Conservation (phyloP, 345 rosid genomes). For the Eucalyptus paniculata region DNA sequence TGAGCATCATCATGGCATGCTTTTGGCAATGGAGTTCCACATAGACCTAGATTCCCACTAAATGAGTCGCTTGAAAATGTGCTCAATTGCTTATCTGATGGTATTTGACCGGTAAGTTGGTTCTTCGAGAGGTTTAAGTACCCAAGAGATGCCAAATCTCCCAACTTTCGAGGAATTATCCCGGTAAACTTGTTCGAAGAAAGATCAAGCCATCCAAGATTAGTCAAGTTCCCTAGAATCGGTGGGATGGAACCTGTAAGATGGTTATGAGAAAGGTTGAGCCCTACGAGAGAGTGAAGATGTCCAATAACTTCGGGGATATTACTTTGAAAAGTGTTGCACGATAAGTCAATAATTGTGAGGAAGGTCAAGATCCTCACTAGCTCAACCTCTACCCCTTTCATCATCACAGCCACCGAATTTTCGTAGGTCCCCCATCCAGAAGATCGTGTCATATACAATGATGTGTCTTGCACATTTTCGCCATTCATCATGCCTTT, state of each 20-base stretch:
- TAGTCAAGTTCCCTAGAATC: not conserved
- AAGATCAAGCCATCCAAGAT: not conserved
- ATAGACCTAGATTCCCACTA: not conserved
- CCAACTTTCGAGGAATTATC: not conserved
- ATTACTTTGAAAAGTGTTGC: not conserved
- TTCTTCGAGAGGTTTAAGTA: not conserved
- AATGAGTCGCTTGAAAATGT: not conserved
- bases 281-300: not conserved
- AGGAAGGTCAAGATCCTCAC: not conserved
- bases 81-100: not conserved
- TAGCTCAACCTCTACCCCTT: not conserved
- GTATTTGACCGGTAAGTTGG: not conserved
- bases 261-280: not conserved
- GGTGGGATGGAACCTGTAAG: not conserved
- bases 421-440: accelerated
- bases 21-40: not conserved
- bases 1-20: accelerated
- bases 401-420: not conserved
- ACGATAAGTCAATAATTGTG: not conserved
- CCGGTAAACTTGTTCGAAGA: not conserved
- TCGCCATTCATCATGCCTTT: no score
- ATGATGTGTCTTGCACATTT: not conserved
- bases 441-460: not conserved
- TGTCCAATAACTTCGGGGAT: not conserved
- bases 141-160: not conserved